Conservation (phyloP, 2,329 filamentous ascomycete genomes). For the Trichoderma afroharzianum region DNA sequence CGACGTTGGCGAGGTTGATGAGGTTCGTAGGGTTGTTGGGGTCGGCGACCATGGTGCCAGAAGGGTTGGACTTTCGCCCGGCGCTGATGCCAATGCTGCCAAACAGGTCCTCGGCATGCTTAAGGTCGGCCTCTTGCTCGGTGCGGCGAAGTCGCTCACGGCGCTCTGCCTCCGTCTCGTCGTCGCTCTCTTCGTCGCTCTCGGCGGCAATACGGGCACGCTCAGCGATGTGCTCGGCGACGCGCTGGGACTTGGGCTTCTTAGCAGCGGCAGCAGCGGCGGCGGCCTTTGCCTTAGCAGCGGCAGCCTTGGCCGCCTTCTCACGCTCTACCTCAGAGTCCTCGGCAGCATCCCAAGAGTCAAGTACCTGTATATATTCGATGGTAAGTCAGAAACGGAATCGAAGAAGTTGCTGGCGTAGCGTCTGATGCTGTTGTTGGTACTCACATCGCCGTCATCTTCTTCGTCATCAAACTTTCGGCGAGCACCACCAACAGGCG, state of each 20-base stretch:
- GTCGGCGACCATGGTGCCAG: constrained; percentile 65
- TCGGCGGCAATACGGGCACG: constrained; percentile 51
- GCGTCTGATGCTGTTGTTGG: background rate
- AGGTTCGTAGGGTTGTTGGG: constrained; percentile 70
- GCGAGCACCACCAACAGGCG: constrained; percentile 38
- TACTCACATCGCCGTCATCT: constrained; percentile 71
- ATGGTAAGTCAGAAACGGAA: background rate
- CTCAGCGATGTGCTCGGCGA: constrained; percentile 71
- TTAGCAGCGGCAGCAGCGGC: constrained; percentile 85
- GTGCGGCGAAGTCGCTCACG: constrained; percentile 71
- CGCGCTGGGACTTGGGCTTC: constrained; percentile 82
- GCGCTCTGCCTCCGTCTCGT: constrained; percentile 69
- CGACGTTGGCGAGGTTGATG: constrained; percentile 74
- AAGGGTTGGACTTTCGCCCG: constrained; percentile 64
- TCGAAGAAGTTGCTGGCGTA: background rate
- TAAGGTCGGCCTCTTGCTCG: constrained; percentile 85
- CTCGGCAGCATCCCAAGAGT: constrained; percentile 95
- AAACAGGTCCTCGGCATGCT: constrained; percentile 88
- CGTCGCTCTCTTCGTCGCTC: constrained; percentile 58
- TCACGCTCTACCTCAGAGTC: constrained; percentile 96
- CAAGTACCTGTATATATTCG: constrained; percentile 65
- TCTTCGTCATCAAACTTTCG: constrained; percentile 89
- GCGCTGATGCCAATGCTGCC: constrained; percentile 65
- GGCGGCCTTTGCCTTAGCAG: constrained; percentile 83
- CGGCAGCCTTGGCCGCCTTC: constrained; percentile 83